Conservation (phyloP, 495 filamentous ascomycete genomes). For the Letharia lupina region DNA sequence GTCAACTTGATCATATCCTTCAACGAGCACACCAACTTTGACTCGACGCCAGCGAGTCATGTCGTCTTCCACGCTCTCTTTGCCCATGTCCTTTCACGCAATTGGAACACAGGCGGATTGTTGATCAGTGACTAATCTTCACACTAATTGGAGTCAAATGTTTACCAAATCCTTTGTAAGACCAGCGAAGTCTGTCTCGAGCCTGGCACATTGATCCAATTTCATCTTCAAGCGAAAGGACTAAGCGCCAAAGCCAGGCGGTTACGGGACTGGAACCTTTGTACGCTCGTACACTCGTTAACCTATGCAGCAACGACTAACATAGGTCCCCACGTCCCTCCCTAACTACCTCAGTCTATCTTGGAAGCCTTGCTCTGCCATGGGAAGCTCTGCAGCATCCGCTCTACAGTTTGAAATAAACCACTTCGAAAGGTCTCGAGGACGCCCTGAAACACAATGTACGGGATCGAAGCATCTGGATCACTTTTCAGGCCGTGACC, state of each 20-base stretch:
- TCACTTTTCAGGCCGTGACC: slow-evolving; percentile 25
- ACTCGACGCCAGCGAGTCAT: background rate
- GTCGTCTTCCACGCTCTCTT: no score
- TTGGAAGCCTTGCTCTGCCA: slow-evolving; percentile 11
- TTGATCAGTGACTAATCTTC: slow-evolving; percentile 3
- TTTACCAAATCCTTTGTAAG: slow-evolving; percentile 8
- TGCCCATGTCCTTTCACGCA: background rate
- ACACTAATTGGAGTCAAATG: background rate
- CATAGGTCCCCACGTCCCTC: background rate
- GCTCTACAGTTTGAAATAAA: slow-evolving; percentile 1
- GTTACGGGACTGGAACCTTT: no score
- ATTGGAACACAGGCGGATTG: background rate
- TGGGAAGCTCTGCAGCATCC: slow-evolving; percentile 14
- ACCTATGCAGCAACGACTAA: background rate
- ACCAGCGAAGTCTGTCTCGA: background rate
- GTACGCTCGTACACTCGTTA: no score
- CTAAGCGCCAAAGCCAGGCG: background rate
- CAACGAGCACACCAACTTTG: background rate
- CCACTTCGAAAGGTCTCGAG: slow-evolving; percentile 18
- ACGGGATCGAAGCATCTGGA: slow-evolving; percentile 25
- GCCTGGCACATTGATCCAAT: background rate
- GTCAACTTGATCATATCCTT: no score
- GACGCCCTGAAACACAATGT: slow-evolving; percentile 15
- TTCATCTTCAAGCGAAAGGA: background rate
- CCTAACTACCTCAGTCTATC: background rate